Conservation (phyloP, 169 alveolate genomes). For the Cryptosporidium baileyi region DNA sequence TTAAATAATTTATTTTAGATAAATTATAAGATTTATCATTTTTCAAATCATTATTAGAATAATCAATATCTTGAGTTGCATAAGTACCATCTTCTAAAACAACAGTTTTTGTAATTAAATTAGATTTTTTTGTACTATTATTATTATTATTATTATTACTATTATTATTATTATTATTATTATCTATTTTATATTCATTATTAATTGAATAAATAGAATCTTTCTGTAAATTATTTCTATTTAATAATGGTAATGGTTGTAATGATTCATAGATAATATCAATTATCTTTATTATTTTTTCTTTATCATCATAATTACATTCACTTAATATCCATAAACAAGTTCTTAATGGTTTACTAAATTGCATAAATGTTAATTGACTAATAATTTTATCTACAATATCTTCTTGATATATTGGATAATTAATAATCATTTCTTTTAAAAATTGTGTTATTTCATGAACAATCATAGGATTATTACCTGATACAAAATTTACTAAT, state of each 20-base stretch:
- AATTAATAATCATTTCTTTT: slow-evolving; percentile 18
- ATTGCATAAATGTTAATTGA: slow-evolving; percentile 10
- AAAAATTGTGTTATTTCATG: slow-evolving; percentile 54
- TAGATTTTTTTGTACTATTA: neutral
- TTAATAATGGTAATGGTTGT: slow-evolving; percentile 22
- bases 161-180: neutral
- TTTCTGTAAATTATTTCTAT: neutral
- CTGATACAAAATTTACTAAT: neutral
- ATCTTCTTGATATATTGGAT: slow-evolving; percentile 5
- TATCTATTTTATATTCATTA: neutral
- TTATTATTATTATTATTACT: neutral
- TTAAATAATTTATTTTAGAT: neutral
- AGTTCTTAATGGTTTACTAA: slow-evolving; percentile 57
- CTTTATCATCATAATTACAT: neutral
- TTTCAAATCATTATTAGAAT: neutral
- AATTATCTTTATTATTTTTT: neutral
- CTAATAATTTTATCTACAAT: neutral
- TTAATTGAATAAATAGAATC: neutral
- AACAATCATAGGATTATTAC: slow-evolving; percentile 14
- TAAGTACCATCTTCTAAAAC: slow-evolving; percentile 95
- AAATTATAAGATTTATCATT: too few species aligned
- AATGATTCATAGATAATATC: neutral
- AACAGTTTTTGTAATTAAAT: slow-evolving; percentile 82
- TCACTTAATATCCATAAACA: slow-evolving; percentile 68
- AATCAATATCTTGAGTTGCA: slow-evolving; percentile 88